Evolutionary conservation across 1,284 basidiomycete genomes (phyloP).

Genomic region (Papiliotrema nemorosa): DNA sequence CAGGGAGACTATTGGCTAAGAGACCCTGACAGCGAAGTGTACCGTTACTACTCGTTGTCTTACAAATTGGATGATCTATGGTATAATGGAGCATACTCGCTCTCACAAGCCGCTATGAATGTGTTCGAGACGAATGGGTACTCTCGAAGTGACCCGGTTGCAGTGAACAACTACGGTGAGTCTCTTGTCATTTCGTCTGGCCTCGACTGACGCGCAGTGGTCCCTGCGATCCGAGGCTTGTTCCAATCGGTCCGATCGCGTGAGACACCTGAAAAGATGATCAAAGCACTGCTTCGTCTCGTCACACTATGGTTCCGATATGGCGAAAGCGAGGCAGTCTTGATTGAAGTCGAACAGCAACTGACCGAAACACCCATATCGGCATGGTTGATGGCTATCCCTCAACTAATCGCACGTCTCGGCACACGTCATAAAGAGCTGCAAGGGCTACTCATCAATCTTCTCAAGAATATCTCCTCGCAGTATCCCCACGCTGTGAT

Average conservation of each 20-base stretch:
- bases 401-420: constrained; percentile 44
- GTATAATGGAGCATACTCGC: constrained; percentile 26
- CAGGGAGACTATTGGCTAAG: constrained; percentile 30
- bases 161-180: constrained; percentile 35
- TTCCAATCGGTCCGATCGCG: constrained; percentile 35
- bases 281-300: constrained; percentile 80
- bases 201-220: constrained; percentile 17
- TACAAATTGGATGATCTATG: constrained; percentile 35
- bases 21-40: constrained; percentile 30
- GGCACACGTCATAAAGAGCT: constrained; percentile 35
- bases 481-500: constrained; percentile 44
- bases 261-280: constrained; percentile 33
- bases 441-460: constrained; percentile 29
- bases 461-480: constrained; percentile 36
- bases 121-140: constrained; percentile 31
- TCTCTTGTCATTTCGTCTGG: not conserved
- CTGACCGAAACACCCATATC: constrained; percentile 26
- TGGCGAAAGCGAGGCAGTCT: constrained; percentile 82
- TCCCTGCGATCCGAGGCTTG: constrained; percentile 39
- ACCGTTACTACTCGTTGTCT: constrained; percentile 28
- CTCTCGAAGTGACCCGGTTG: constrained; percentile 15
- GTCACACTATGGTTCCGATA: constrained; percentile 98
- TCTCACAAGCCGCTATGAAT: constrained; percentile 34
- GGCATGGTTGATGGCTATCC: constrained; percentile 40
- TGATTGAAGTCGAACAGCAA: constrained; percentile 34